A percentile compares a stretch with the other conserved stretches of the same genome.
Evolutionary conservation across 1,284 basidiomycete species (phyloP).

Genomic region (Hortiboletus rubellus): DNA sequence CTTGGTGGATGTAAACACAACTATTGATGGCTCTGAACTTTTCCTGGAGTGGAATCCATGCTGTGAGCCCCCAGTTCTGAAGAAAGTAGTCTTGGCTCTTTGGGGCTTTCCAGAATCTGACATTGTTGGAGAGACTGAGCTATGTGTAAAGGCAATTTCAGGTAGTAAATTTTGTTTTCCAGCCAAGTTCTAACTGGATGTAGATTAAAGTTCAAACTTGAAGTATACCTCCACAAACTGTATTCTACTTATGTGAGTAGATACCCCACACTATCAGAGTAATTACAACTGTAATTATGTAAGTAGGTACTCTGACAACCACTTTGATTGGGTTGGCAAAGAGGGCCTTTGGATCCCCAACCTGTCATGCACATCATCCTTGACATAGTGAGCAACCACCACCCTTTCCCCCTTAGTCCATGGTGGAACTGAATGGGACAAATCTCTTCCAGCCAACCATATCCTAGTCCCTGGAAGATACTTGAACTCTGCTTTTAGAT

Average conservation of each 20-base stretch:
- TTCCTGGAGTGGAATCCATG: background rate
- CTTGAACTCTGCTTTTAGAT: slow-evolving; percentile 1
- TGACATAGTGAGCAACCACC: slow-evolving; percentile 8
- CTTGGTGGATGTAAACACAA: background rate
- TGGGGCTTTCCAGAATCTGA: background rate
- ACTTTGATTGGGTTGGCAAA: background rate
- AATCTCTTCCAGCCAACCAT: background rate
- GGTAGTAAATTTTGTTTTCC: too few species aligned
- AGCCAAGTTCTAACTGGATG: too few species aligned
- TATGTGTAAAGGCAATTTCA: too few species aligned
- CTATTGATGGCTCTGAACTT: background rate
- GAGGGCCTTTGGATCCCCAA: background rate
- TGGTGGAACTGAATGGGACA: background rate
- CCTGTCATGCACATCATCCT: slow-evolving; percentile 12
- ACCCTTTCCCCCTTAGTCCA: slow-evolving; percentile 6
- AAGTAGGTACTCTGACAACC: background rate
- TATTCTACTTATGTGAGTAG: background rate
- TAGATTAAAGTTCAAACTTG: too few species aligned
- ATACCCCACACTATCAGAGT: too few species aligned
- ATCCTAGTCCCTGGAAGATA: slow-evolving; percentile 3
- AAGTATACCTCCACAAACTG: background rate
- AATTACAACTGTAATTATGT: background rate
- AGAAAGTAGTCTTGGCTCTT: background rate
- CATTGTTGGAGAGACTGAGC: background rate
- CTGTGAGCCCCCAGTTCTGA: background rate